Evolutionary conservation across 768 basidiomycete species (phyloP).

Genomic region (Arthromyces matolae): DNA sequence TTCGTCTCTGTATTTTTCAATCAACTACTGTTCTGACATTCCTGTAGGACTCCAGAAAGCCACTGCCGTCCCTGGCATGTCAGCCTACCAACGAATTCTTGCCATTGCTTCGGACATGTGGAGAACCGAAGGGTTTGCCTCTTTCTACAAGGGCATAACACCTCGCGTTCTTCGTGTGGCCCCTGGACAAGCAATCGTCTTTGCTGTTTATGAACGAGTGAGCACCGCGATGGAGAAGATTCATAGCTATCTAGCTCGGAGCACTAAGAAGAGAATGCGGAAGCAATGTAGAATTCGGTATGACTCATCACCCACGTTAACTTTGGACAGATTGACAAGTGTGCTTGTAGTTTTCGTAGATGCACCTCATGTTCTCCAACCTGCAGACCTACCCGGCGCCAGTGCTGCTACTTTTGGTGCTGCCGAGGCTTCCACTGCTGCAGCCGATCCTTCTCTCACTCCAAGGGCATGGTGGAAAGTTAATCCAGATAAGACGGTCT

Average conservation of each 20-base stretch:
- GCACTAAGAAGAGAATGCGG: conserved; percentile 69
- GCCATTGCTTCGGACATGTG: conserved; percentile 92
- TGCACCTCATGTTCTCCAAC: conserved; percentile 63
- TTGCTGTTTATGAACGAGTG: conserved; percentile 94
- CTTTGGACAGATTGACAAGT: background rate
- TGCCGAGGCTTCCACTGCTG: conserved; percentile 34
- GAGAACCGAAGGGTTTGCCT: conserved; percentile 78
- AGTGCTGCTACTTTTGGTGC: conserved; percentile 28
- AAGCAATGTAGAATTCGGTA: conserved; percentile 65
- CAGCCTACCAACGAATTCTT: conserved; percentile 74
- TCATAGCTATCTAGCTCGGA: conserved; percentile 45
- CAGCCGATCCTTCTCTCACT: conserved; percentile 47
- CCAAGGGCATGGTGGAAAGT: conserved; percentile 73
- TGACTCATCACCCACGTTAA: conserved; percentile 3
- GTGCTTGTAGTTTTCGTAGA: conserved; percentile 62
- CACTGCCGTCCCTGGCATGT: conserved; percentile 65
- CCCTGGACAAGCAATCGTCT: conserved; percentile 95
- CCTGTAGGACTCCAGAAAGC: conserved; percentile 79
- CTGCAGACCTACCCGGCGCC: conserved; percentile 48
- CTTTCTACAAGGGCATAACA: conserved; percentile 99
- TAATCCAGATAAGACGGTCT: conserved; percentile 47
- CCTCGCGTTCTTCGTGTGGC: conserved; percentile 95
- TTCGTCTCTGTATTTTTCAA: conserved; percentile 32
- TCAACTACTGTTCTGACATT: background rate
- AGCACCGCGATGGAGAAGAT: conserved; percentile 70